A percentile compares a stretch with the other conserved stretches of the same genome.
Evolutionary conservation across 306 rosid species (phyloP).

Genomic region (Acmispon strigosus): DNA sequence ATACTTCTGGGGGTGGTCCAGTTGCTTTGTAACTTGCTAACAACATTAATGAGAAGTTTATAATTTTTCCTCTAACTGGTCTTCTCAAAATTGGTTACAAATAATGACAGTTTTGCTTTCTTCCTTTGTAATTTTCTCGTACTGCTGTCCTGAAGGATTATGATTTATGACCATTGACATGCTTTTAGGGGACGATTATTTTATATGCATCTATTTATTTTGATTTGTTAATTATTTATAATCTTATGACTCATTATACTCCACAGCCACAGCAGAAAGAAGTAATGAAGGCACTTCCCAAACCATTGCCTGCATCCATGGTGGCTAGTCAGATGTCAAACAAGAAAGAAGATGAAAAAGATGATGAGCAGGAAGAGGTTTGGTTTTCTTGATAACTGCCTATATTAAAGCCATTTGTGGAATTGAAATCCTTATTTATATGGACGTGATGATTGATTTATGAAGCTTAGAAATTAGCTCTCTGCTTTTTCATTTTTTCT

Average conservation of each 20-base stretch:
- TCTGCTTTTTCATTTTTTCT: background rate
- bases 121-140: background rate
- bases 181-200: background rate
- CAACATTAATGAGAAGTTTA: background rate
- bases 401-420: constrained; percentile 5
- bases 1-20: background rate
- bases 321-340: constrained; percentile 28
- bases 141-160: background rate
- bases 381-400: constrained; percentile 9
- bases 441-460: background rate
- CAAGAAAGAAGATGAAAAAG: constrained; percentile 47
- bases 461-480: background rate
- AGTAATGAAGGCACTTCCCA: constrained; percentile 58
- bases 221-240: background rate
- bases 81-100: background rate
- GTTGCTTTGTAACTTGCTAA: background rate
- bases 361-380: constrained; percentile 53
- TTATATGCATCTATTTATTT: background rate
- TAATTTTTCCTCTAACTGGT: background rate
- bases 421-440: constrained; percentile 8
- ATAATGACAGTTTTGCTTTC: background rate
- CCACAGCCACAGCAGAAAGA: constrained; percentile 61
- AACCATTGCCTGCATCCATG: constrained; percentile 53
- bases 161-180: background rate
- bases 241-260: constrained; percentile 2